phyloP scores from a whole-genome alignment of 345 rosid genomes.

The Salix suchowensis region DNA sequence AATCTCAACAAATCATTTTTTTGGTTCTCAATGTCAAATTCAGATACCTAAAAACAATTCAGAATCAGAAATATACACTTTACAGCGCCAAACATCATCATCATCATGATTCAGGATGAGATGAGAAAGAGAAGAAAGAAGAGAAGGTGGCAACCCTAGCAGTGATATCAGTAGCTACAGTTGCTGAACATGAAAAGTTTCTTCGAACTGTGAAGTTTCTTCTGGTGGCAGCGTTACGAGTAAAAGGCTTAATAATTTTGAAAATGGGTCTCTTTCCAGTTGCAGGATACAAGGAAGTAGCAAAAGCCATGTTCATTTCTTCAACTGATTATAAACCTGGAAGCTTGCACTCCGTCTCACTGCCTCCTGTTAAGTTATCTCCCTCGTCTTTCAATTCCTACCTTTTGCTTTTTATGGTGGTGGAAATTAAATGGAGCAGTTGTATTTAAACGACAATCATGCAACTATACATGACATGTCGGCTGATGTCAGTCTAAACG shows the following conservation, averaged over 20 bases:
- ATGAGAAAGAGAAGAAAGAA: constrained; percentile 9
- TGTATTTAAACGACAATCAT: too few relatives aligned
- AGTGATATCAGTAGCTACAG: constrained; percentile 34
- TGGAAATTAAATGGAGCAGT: too few relatives aligned
- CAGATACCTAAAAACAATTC: constrained; percentile 41
- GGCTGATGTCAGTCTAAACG: too few relatives aligned
- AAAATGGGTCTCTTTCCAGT: constrained; percentile 18
- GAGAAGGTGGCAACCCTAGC: constrained; percentile 24
- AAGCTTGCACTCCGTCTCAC: too few relatives aligned
- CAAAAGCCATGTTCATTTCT: constrained; percentile 43
- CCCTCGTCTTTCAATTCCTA: too few relatives aligned
- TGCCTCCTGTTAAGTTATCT: too few relatives aligned
- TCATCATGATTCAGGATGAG: background rate
- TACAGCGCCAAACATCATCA: background rate
- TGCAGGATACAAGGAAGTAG: constrained; percentile 32
- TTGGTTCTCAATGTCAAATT: constrained; percentile 56
- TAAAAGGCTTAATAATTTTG: constrained; percentile 21
- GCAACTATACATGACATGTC: too few relatives aligned
- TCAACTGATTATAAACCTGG: background rate
- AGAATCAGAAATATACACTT: background rate
- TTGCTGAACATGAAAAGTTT: constrained; percentile 38
- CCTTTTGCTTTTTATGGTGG: too few relatives aligned
- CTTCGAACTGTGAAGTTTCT: constrained; percentile 14
- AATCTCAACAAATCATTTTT: constrained; percentile 66
- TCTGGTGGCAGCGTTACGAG: constrained; percentile 6